Base-by-base conservation (phyloP, 768 basidiomycete species). In the Lyophyllum decastes region DNA sequence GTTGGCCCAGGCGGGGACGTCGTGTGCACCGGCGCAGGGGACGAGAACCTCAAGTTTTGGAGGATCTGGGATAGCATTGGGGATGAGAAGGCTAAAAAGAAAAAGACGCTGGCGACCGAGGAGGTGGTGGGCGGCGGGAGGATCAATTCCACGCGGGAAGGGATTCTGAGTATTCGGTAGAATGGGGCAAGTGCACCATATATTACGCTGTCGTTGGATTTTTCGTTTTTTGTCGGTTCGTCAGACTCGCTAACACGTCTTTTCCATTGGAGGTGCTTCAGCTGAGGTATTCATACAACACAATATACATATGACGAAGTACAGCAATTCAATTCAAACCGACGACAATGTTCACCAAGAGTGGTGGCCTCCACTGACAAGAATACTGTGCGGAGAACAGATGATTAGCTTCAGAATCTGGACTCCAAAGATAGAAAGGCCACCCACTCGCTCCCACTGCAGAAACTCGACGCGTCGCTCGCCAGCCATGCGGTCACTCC, bases 1-100 rank as follows among this genome's bases (percentile, higher is more conserved):
- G 69, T 97, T 8, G 85, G 90, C 55, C 97, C 97, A 2, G 89
- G 86, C 7, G 97, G 97, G 0, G 94, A 95, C 63, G 87, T 94
- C 4, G 88, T 99, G 10, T 90, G 87, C 61, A 98, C 96, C 0
- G 94, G 92, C 8, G 94, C 93, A 1, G 90, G 90, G 0, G 97
- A 98, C 67, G 96, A 98, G 78, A 95, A 95, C 67, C 78, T 98
- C 66, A 98, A 98, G 78, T 96, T 96, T 74, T 96, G 95, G 95
- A 84, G 86, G 57, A 81, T 93, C 38, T 92, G 91, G 91, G 90
- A 92, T 49, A 71, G 80, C 41, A 78, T 75, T 9, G 76, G 73
- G 61, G 73, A 73, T 49, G 70, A 68, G 22, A 63, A 66, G 56
- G 77, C 68, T 66, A 87, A 82, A 76, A 85, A 83, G 75, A 81